Evolutionary conservation across 163 green algal genomes (phyloP), one percentile per base, ranked within the genome.

Genomic region (Chlamydomonas reinhardtii): DNA sequence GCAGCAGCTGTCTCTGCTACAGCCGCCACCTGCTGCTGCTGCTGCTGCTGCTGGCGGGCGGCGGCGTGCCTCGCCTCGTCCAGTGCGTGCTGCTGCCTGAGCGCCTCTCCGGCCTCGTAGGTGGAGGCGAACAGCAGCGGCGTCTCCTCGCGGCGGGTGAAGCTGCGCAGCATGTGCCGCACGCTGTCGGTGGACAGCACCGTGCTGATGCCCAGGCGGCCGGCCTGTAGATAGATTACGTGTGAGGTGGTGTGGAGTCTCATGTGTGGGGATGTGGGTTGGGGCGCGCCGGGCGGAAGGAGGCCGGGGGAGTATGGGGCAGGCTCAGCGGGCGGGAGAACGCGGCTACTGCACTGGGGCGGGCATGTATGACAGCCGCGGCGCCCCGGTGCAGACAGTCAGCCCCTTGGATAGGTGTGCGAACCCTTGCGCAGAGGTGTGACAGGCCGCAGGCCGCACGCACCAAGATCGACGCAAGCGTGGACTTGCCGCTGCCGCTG

Each of bases 401-500:
- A n/a, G n/a, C n/a, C n/a, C n/a, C n/a, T n/a, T n/a, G n/a, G n/a
- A n/a, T n/a, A n/a, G n/a, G n/a, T n/a, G n/a, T n/a, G n/a, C n/a
- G n/a, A n/a, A n/a, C n/a, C n/a, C n/a, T n/a, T n/a, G n/a, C n/a
- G n/a, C n/a, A n/a, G n/a, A n/a, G n/a, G n/a, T n/a, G n/a, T n/a
- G n/a, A 56, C 48, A 12, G 2, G 17, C 62, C 62, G 2, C 65
- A 5, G 2, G 11, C 25, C 4, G 39, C 39, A 27, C 87, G 35
- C 62, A 96, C 95, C 91, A 99, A 89, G 73, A 99, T 94, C 1
- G 95, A 96, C 5, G 97, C 96, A 74, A 99, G 90, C n/a, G 97
- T 99, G 39, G 95, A 98, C 91, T 99, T 99, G 88, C 97, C 97
- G 9, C 95, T 98, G 59, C 97, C 97, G 76, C 94, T 98, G 22